phyloP scores from a whole-genome alignment of 352 stramenopile species.

The Phytophthora tubulina region DNA sequence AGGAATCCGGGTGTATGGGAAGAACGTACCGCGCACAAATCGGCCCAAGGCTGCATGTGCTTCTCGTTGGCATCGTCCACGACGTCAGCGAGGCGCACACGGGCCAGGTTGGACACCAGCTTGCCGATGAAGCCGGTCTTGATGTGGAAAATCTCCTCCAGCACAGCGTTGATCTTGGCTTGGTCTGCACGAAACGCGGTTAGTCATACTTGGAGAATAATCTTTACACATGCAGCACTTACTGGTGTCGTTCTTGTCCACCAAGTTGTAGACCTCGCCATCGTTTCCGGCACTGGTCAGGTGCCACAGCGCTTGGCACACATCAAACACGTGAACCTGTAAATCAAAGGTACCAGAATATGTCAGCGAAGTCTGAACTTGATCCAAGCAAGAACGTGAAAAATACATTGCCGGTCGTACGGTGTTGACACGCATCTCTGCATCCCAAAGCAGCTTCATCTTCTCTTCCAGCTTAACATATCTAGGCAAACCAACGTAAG shows the following conservation, averaged over 20 bases:
- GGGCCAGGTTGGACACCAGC: constrained; percentile 84
- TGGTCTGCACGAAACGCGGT: constrained; percentile 54
- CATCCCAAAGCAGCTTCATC: constrained; percentile 91
- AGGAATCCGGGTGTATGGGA: constrained; percentile 2
- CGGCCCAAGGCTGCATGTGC: constrained; percentile 90
- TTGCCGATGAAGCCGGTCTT: constrained; percentile 88
- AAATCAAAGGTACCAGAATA: background rate
- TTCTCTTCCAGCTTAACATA: constrained; percentile 89
- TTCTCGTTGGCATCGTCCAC: constrained; percentile 93
- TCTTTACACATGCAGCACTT: constrained; percentile 19
- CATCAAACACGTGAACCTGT: constrained; percentile 84
- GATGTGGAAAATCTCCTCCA: constrained; percentile 87
- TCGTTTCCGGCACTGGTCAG: constrained; percentile 59
- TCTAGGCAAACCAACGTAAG: constrained; percentile 34
- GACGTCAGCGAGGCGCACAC: constrained; percentile 78
- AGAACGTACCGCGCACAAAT: constrained; percentile 70
- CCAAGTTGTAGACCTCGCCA: constrained; percentile 85
- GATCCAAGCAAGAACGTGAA: background rate
- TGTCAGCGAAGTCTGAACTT: constrained; percentile 6
- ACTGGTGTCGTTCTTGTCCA: constrained; percentile 91
- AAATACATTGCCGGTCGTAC: constrained; percentile 35
- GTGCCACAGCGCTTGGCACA: constrained; percentile 84
- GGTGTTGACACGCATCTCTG: constrained; percentile 90
- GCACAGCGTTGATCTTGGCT: constrained; percentile 77
- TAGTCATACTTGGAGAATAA: background rate